Conservation (phyloP, 2,329 filamentous ascomycete species). For the Talaromyces funiculosus region DNA sequence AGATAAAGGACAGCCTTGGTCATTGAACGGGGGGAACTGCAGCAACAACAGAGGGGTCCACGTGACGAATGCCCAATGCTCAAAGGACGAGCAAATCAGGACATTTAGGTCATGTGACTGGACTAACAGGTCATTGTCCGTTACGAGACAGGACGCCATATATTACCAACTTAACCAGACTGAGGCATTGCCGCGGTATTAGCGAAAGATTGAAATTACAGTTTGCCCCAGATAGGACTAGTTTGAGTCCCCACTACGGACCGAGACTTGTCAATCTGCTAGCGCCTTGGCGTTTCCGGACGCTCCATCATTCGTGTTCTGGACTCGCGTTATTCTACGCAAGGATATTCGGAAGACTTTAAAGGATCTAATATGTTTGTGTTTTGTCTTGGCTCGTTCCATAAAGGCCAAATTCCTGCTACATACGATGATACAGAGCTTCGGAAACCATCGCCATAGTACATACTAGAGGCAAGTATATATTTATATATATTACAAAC, state of each 20-base stretch:
- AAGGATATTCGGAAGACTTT: neutral
- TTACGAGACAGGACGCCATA: constrained; percentile 1
- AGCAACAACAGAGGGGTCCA: constrained; percentile 4
- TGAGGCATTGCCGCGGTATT: neutral
- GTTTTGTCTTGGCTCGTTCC: neutral
- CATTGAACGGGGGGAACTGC: neutral
- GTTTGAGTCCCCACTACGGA: neutral
- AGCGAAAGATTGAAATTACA: neutral
- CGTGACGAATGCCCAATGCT: constrained; percentile 12
- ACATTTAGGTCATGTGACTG: neutral
- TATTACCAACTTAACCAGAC: neutral
- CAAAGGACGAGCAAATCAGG: neutral
- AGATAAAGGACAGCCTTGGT: neutral
- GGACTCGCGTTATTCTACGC: neutral
- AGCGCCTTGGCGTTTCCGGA: neutral
- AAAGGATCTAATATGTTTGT: neutral
- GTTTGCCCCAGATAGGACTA: neutral
- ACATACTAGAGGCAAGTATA: neutral
- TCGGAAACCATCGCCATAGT: neutral
- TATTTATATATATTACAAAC: neutral
- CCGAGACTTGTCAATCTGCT: constrained; percentile 3
- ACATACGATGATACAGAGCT: neutral
- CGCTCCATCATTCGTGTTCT: constrained; percentile 6
- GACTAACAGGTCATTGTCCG: neutral
- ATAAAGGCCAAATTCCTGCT: no score